Base-by-base conservation (phyloP, 1,284 basidiomycete species). In the Fomitiporia mediterranea region DNA sequence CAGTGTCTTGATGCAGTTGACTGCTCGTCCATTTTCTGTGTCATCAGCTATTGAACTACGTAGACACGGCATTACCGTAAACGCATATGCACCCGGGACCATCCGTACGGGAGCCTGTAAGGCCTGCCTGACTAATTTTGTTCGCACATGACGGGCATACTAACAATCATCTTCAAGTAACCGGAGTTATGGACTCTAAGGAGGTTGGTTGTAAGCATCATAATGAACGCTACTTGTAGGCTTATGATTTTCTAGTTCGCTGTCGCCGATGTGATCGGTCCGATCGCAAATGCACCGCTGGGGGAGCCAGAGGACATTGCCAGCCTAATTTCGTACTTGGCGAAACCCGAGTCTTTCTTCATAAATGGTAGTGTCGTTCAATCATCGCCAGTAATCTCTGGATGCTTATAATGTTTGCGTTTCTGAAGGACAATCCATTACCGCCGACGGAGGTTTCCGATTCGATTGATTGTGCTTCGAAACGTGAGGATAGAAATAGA, bases 21-120 rank as follows among this genome's bases (percentile, higher is more conserved):
- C n/a, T 46, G 3, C 13, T 42, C n/a, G n/a, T n/a, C n/a, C n/a
- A n/a, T n/a, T n/a, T n/a, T n/a, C 1, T 40, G n/a, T n/a, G n/a
- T n/a, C n/a, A 39, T n/a, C 13, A 61, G 60, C 60, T 21, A 17
- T 47, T 13, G 60, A 61, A 39, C 43, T 61, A 34, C 53, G 56
- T 8, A 23, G 32, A 37, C 38, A 58, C 51, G 63, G 63, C 23
- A 66, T 67, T 53, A 68, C 64, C 7, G 63, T 63, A 21, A 68
- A 67, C 53, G 60, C 65, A 25, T 67, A 68, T 53, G 66, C 65
- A 34, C 67, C 67, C 3, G 58, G 61, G 4, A 53, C 61, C 3
- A 61, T 66, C 23, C 57, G 61, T 39, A 65, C 63, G 9, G 51
- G 61, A 3, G 7, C 51, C 37, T 64, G 66, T 65, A 61, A 13